Base-by-base conservation (phyloP, 2,329 filamentous ascomycete genomes). In the Mariannaea elegans region DNA sequence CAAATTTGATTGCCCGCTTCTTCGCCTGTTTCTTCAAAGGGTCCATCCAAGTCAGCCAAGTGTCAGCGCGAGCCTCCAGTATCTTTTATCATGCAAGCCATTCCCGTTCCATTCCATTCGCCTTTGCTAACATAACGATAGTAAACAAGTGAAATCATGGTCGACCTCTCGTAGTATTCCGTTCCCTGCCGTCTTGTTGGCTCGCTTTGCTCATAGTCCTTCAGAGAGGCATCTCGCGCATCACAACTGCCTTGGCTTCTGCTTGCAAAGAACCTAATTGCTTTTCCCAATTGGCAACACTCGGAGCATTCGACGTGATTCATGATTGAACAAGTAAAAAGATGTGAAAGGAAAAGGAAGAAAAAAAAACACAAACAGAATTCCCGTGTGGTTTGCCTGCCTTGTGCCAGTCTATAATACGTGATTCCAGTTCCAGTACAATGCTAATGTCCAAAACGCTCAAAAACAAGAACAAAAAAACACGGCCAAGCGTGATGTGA, bases 401-500 rank as follows among this genome's bases (percentile, higher is more conserved):
- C 58, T 63, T 66, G 54, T 70, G 65, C 67, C 64, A 63, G 67
- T 70, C 67, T 70, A 70, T 70, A 69, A 67, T 64, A 68, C 63
- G 27, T 68, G 56, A 63, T 64, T 64, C 67, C 67, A 42, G 58
- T 68, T 57, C 67, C 58, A 44, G 62, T 68, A 53, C 63, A 68
- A 70, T 68, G 65, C 64, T 63, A 70, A 60, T 62, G 23, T 63
- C 63, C 61, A 52, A 55, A 47, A 58, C 61, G 61, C 59, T 69
- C 65, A 36, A 36, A 36, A 36, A 36, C 5, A n/a, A 36, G 14
- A 36, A 36, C 13, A 36, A 36, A 24, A 44, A 54, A 61, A 56
- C 65, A 70, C 65, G 64, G 39, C 58, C 65, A 62, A 65, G 67
- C 64, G 67, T 70, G 67, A 52, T 29, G 16, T 65, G n/a, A 46